Conservation (phyloP, 768 basidiomycete genomes). For the Lenzites betulinus region DNA sequence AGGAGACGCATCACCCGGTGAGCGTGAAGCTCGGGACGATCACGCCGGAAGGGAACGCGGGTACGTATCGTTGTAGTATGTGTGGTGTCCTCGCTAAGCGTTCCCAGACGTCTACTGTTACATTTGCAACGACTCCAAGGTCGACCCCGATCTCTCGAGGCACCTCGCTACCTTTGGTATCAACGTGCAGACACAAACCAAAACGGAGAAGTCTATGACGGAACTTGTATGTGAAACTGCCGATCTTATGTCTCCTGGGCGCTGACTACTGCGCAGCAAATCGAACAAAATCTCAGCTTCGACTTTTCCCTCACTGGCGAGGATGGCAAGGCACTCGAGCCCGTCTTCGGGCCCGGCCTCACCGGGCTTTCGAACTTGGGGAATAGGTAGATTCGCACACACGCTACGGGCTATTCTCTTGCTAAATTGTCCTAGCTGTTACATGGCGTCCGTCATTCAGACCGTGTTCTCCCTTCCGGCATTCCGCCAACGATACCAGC, state of each 20-base stretch:
- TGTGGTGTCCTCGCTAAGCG: neutral
- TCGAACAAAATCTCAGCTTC: conserved; percentile 93
- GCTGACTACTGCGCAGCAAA: conserved; percentile 58
- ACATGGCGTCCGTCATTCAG: conserved; percentile 95
- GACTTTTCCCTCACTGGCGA: conserved; percentile 91
- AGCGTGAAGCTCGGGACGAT: conserved; percentile 96
- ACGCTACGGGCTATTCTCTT: neutral
- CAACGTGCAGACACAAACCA: conserved; percentile 74
- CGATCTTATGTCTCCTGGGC: neutral
- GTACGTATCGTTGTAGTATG: conserved; percentile 43
- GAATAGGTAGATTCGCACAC: conserved; percentile 58
- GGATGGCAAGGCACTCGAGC: conserved; percentile 84
- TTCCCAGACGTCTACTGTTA: conserved; percentile 92
- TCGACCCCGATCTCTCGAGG: conserved; percentile 70
- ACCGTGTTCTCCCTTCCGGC: conserved; percentile 76
- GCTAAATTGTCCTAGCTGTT: conserved; percentile 61
- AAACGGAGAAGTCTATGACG: conserved; percentile 97
- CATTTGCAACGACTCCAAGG: conserved; percentile 77
- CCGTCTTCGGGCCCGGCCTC: conserved; percentile 84
- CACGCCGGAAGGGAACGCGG: conserved; percentile 90
- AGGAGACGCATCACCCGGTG: conserved; percentile 71
- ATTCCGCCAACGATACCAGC: conserved; percentile 75
- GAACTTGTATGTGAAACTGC: conserved; percentile 65
- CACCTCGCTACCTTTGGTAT: conserved; percentile 89
- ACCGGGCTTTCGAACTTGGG: conserved; percentile 93